A percentile compares a stretch with the other conserved stretches of the same genome.
phyloP scores from a whole-genome alignment of 371 early-diverging fungal species.

The Lichtheimia hyalospora region DNA sequence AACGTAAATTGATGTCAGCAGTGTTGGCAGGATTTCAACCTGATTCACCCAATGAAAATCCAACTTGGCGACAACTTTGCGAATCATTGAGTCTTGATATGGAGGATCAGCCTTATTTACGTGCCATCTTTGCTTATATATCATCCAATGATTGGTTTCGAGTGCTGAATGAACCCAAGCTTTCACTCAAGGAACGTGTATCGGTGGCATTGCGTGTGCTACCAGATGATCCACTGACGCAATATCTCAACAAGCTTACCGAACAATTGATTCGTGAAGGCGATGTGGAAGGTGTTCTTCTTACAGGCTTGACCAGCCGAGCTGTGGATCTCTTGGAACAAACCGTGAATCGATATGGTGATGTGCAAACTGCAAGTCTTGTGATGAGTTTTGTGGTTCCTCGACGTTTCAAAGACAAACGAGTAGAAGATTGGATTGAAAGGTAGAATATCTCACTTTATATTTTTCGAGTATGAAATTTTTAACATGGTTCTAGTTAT shows the following conservation, averaged over 20 bases:
- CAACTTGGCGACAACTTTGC: slow-evolving; percentile 67
- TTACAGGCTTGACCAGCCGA: slow-evolving; percentile 70
- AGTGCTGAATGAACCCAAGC: slow-evolving; percentile 60
- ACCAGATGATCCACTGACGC: slow-evolving; percentile 65
- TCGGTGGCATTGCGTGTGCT: slow-evolving; percentile 78
- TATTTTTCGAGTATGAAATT: no score
- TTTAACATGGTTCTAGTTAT: no score
- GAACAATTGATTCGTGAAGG: slow-evolving; percentile 56
- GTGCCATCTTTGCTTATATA: slow-evolving; percentile 79
- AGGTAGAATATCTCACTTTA: slow-evolving; percentile 29
- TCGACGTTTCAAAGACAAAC: slow-evolving; percentile 57
- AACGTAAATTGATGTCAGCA: slow-evolving; percentile 75
- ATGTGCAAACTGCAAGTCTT: slow-evolving; percentile 87
- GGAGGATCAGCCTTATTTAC: slow-evolving; percentile 67
- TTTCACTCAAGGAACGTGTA: slow-evolving; percentile 74
- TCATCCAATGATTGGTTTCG: slow-evolving; percentile 73
- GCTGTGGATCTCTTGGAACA: slow-evolving; percentile 71
- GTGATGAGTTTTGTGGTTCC: slow-evolving; percentile 65
- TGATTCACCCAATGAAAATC: slow-evolving; percentile 26
- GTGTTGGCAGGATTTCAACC: slow-evolving; percentile 68
- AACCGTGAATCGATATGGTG: slow-evolving; percentile 85
- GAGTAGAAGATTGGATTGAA: slow-evolving; percentile 82
- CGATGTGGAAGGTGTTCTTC: slow-evolving; percentile 70
- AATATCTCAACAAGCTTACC: slow-evolving; percentile 51
- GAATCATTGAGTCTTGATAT: slow-evolving; percentile 61